Evolutionary conservation across 2,329 filamentous ascomycete species (phyloP), one percentile per base, ranked within the genome.

Genomic region (Epichloe sibirici): DNA sequence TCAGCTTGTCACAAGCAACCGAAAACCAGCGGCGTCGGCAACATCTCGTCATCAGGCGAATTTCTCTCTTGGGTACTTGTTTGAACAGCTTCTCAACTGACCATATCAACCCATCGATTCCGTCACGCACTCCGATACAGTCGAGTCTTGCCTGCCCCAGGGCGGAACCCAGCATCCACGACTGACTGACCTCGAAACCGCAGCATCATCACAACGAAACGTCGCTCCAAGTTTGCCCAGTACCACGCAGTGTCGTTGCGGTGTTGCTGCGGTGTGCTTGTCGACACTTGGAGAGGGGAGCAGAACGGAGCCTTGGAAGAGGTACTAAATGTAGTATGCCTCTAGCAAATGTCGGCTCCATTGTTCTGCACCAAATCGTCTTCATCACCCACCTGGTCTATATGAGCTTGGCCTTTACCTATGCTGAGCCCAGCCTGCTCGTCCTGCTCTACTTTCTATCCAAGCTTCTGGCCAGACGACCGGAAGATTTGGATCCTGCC

Each of bases 381-480:
- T 79, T 79, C 61, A 65, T 79, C 57, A 75, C 73, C 42, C 76
- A 75, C 49, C 66, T 79, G 51, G 69, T 76, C 55, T 77, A 78
- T 62, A 74, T 78, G 60, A 71, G 71, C 60, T 71, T 75, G 55
- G 74, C 73, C 53, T 68, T 79, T 54, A 67, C 73, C 17, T 68
- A 74, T 55, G 70, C 74, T 51, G 74, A 77, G 54, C 72, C 74
- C 15, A 66, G 73, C 46, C 55, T 73, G 9, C 65, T 78, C 28
- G 64, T 76, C 45, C 61, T 64, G 25, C 66, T 79, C 6, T 78
- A 78, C 61, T 72, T 71, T 52, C 59, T 75, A 52, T 74, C 70
- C 21, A 76, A 73, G 61, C 65, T 78, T 48, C 67, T 75, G 42
- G 69, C 68, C 23, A 69, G 71, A 38, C 65, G 70, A n/a, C 70